These are phyloP conservation scores for Calonectria hongkongensis DNA, from an alignment of 2,329 filamentous ascomycete genomes.

Conservation along the genomic window DNA sequence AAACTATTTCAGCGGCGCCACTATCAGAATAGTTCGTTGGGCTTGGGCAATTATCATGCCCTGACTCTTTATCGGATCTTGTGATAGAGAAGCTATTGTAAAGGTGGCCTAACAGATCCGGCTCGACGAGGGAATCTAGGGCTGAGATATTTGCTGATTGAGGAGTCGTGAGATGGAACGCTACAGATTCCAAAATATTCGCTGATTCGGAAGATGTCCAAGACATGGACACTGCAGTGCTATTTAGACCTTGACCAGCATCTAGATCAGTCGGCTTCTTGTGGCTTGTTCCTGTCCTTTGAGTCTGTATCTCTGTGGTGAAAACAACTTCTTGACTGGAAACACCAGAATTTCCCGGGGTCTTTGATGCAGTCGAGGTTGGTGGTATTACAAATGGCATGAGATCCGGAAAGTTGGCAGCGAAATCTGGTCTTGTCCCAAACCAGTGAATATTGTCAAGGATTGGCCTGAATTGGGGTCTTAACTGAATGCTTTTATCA, in stretches of 20 bases:
- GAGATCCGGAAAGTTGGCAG: constrained; percentile 1
- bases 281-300: background rate
- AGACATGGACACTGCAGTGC: background rate
- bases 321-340: background rate
- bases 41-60: background rate
- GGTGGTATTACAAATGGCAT: constrained; percentile 3
- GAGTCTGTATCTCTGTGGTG: background rate
- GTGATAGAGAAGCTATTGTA: background rate
- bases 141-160: background rate
- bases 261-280: background rate
- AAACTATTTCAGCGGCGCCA: background rate
- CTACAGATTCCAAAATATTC: background rate
- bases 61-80: background rate
- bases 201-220: background rate
- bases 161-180: background rate
- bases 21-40: background rate
- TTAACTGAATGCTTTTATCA: background rate
- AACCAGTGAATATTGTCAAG: background rate
- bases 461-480: background rate
- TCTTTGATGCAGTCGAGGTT: background rate
- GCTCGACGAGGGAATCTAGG: background rate
- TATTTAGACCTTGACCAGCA: too few species aligned
- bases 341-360: background rate
- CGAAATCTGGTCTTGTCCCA: background rate
- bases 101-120: background rate